phyloP scores from a whole-genome alignment of 768 basidiomycete genomes.

The Termitomyces sp. region DNA sequence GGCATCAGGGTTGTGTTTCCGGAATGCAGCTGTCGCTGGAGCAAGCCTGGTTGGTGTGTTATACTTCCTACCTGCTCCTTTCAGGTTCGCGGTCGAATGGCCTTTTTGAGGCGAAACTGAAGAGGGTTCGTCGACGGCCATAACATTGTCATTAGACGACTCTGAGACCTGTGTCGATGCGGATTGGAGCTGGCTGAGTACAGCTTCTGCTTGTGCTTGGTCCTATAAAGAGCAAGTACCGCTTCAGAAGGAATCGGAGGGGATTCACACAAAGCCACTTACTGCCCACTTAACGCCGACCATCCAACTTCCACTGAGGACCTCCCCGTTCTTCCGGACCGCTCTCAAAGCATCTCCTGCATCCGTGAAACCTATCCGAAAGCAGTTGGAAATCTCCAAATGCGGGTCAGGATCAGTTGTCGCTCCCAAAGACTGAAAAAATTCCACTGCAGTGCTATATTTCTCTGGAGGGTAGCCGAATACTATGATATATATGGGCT shows the following conservation, averaged over 20 bases:
- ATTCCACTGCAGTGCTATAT: conserved; percentile 65
- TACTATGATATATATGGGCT: conserved; percentile 60
- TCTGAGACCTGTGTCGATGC: conserved; percentile 16
- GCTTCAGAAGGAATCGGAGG: background rate
- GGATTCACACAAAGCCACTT: conserved; percentile 24
- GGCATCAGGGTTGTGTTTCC: conserved; percentile 30
- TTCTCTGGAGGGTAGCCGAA: conserved; percentile 88
- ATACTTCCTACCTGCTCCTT: conserved; percentile 34
- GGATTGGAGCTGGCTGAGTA: conserved; percentile 38
- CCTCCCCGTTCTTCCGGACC: conserved; percentile 77
- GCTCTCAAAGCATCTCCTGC: conserved; percentile 74
- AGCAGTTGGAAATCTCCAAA: conserved; percentile 72
- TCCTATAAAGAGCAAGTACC: conserved; percentile 38
- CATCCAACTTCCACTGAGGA: conserved; percentile 75
- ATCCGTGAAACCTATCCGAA: conserved; percentile 71
- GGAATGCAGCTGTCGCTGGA: conserved; percentile 70
- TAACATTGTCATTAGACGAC: conserved; percentile 26
- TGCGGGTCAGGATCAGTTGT: conserved; percentile 65
- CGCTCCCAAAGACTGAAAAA: conserved; percentile 70
- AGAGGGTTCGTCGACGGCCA: conserved; percentile 41
- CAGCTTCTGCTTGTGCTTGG: conserved; percentile 48
- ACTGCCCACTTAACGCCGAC: conserved; percentile 85
- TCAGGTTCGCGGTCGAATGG: conserved; percentile 2
- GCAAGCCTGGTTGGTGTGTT: conserved; percentile 72
- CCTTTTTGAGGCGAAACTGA: conserved; percentile 13